phyloP scores from a whole-genome alignment of 192 early-diverging fungal genomes.

The Podila clonocystis region DNA sequence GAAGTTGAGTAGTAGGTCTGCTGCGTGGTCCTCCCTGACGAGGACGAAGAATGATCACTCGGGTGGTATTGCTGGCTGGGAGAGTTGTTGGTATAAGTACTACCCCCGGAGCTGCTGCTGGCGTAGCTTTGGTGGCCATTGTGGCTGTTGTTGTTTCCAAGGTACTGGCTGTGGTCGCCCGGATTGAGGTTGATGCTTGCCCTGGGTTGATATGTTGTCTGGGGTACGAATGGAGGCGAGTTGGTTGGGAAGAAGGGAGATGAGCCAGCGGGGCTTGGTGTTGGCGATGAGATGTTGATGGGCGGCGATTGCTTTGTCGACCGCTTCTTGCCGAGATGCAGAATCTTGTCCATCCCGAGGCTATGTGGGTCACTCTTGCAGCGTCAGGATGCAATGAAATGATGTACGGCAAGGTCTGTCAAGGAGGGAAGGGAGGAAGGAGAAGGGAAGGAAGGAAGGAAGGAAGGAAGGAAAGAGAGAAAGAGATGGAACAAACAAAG shows the following conservation, averaged over 20 bases:
- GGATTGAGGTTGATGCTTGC: slow-evolving; percentile 32
- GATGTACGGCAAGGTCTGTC: background rate
- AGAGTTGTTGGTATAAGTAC: background rate
- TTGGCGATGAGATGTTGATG: slow-evolving; percentile 45
- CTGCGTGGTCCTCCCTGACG: slow-evolving; percentile 1
- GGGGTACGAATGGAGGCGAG: slow-evolving; percentile 25
- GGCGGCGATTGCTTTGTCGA: slow-evolving; percentile 37
- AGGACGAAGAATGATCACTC: slow-evolving; percentile 26
- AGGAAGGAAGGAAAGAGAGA: background rate
- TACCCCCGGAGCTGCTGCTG: background rate
- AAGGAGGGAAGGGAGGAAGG: background rate
- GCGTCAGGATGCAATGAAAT: background rate
- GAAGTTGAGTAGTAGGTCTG: background rate
- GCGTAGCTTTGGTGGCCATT: background rate
- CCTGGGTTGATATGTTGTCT: slow-evolving; percentile 44
- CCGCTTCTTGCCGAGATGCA: slow-evolving; percentile 51
- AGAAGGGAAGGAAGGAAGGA: background rate
- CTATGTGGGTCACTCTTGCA: background rate
- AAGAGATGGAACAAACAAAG: background rate
- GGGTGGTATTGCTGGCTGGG: slow-evolving; percentile 34
- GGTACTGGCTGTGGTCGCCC: slow-evolving; percentile 15
- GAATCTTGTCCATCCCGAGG: slow-evolving; percentile 40
- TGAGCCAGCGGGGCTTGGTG: slow-evolving; percentile 27
- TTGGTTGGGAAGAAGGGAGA: slow-evolving; percentile 22
- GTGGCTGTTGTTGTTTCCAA: slow-evolving; percentile 14